Evolutionary conservation across 257 asterid species (phyloP).

Genomic region (Solanum chiquidenum): DNA sequence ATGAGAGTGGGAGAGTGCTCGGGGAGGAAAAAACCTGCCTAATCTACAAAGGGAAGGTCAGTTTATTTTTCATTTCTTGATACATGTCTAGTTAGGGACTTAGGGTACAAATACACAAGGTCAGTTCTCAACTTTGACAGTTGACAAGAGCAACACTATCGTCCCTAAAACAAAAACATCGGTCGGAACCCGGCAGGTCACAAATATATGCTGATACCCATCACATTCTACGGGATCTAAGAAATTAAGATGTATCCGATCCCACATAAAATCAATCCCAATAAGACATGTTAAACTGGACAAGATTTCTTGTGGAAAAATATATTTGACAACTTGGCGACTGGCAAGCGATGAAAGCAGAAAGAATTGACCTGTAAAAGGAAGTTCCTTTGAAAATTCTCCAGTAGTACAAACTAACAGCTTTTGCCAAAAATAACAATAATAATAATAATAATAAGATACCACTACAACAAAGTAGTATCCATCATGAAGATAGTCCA

Average conservation of each 20-base stretch:
- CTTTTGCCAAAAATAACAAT: not conserved
- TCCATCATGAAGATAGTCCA: not conserved
- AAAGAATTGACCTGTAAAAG: not conserved
- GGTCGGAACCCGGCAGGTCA: not conserved
- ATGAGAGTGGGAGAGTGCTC: not conserved
- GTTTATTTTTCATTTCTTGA: not conserved
- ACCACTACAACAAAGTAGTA: not conserved
- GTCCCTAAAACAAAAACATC: not conserved
- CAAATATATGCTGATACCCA: not conserved
- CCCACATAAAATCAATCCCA: not conserved
- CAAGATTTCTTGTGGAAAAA: not conserved
- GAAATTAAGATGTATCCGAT: not conserved
- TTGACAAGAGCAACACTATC: not conserved
- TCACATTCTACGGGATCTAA: not conserved
- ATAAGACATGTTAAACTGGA: not conserved
- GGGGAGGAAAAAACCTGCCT: not conserved
- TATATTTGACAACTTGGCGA: not conserved
- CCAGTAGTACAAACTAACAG: not conserved
- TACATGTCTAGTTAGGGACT: not conserved
- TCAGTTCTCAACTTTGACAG: not conserved
- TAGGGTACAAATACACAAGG: not conserved
- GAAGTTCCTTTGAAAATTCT: not conserved
- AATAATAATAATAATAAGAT: not conserved
- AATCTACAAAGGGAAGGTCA: not conserved
- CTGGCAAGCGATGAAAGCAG: not conserved